A percentile compares a stretch with the other conserved stretches of the same genome.
phyloP scores from a whole-genome alignment of 345 rosid species.

The Tarenaya hassleriana region DNA sequence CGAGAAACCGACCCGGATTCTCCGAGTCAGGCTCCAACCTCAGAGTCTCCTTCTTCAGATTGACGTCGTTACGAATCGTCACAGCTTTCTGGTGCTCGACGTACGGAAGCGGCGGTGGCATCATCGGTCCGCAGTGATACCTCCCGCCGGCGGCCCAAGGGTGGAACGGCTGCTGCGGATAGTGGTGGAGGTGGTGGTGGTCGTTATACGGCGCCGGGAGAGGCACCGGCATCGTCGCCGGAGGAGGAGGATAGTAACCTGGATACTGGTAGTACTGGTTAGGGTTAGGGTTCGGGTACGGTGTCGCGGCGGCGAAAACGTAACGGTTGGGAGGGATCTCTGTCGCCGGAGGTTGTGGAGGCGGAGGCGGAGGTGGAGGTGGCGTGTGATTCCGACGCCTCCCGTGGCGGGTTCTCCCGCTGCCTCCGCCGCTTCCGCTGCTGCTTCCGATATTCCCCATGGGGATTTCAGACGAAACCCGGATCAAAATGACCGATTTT shows the following conservation, averaged over 20 bases:
- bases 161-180: constrained; percentile 18
- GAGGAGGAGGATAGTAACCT: constrained; percentile 51
- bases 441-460: constrained; percentile 73
- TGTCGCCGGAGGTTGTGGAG: constrained; percentile 53
- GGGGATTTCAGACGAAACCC: neutral
- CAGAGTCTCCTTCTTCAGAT: constrained; percentile 74
- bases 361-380: constrained; percentile 30
- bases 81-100: constrained; percentile 85
- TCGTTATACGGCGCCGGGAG: constrained; percentile 62
- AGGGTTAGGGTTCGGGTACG: constrained; percentile 64
- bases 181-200: constrained; percentile 45
- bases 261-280: constrained; percentile 61
- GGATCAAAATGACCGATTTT: constrained; percentile 9
- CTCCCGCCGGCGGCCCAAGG: constrained; percentile 44
- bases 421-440: constrained; percentile 47
- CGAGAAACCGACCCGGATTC: constrained; percentile 53
- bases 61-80: constrained; percentile 69
- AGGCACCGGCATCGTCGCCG: constrained; percentile 45
- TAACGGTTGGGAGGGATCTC: constrained; percentile 64
- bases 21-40: constrained; percentile 52
- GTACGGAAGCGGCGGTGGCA: constrained; percentile 41
- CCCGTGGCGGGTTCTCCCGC: constrained; percentile 31
- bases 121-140: constrained; percentile 38
- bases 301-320: constrained; percentile 85
- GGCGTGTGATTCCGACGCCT: constrained; percentile 37